Percentiles rank a stretch among this genome's conserved stretches.
Evolutionary conservation across 345 rosid genomes (phyloP).

Genomic region (Syzygium aromaticum): DNA sequence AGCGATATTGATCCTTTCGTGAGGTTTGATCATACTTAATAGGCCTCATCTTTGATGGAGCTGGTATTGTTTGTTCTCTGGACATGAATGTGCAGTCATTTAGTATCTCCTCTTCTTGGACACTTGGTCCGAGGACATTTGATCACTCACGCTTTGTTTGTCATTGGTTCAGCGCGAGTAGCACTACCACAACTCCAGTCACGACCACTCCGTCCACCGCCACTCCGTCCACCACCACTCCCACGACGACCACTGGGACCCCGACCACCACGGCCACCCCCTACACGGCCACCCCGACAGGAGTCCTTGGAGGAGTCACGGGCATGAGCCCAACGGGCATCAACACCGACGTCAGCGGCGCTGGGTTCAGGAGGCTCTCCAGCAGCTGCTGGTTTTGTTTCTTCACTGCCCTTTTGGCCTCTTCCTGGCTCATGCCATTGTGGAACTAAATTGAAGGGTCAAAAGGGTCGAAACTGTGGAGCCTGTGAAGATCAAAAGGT

Average conservation of each 20-base stretch:
- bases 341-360: slow-evolving; percentile 27
- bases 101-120: background rate
- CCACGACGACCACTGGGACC: slow-evolving; percentile 9
- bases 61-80: background rate
- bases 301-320: slow-evolving; percentile 37
- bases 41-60: background rate
- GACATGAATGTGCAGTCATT: background rate
- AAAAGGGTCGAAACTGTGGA: background rate
- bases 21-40: background rate
- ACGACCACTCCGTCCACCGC: slow-evolving; percentile 5
- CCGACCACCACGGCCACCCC: slow-evolving; percentile 25
- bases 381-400: background rate
- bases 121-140: background rate
- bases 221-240: slow-evolving; percentile 11
- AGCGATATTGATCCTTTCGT: background rate
- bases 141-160: background rate
- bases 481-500: background rate
- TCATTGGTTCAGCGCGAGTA: background rate
- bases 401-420: background rate
- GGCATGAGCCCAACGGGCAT: slow-evolving; percentile 38
- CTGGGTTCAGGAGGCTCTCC: slow-evolving; percentile 10
- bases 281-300: slow-evolving; percentile 31
- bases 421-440: background rate
- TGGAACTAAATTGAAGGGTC: background rate
- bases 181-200: background rate